A percentile compares a stretch with the other conserved stretches of the same genome.
These are phyloP conservation scores for Penicillium nucicola DNA, from an alignment of 495 filamentous ascomycete species.

Conservation along the genomic window DNA sequence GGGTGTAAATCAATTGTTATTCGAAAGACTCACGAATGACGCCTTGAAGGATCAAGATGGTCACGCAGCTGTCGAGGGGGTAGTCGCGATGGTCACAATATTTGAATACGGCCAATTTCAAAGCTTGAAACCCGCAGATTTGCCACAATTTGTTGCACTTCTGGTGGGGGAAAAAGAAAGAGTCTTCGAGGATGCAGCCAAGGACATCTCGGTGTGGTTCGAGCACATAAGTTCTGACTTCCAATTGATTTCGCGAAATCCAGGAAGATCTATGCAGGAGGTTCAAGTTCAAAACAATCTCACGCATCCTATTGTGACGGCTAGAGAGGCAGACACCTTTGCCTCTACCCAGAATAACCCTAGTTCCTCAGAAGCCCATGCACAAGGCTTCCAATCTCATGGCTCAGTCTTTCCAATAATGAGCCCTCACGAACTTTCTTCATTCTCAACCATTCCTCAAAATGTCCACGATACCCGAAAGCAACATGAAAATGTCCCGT, in stretches of 20 bases:
- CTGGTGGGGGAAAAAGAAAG: background rate
- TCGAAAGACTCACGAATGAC: background rate
- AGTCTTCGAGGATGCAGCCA: background rate
- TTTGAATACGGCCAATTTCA: background rate
- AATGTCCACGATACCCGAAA: background rate
- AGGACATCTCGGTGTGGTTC: background rate
- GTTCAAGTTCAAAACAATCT: background rate
- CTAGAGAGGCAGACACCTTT: background rate
- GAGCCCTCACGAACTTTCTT: background rate
- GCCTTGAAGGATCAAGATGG: background rate
- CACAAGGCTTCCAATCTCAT: background rate
- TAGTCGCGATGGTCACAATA: background rate
- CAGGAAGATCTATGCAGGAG: background rate
- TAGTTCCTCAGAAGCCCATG: no score
- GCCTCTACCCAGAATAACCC: background rate
- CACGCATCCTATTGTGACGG: background rate
- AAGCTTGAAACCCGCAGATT: background rate
- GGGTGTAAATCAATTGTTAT: background rate
- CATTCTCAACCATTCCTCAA: background rate
- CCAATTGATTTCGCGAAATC: background rate
- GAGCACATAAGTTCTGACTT: background rate
- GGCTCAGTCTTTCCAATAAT: background rate
- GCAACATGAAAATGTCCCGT: background rate
- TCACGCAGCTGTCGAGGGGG: background rate
- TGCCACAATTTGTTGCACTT: background rate